Evolutionary conservation across 2,329 filamentous ascomycete genomes (phyloP).

Genomic region (Fusarium staphyleae): DNA sequence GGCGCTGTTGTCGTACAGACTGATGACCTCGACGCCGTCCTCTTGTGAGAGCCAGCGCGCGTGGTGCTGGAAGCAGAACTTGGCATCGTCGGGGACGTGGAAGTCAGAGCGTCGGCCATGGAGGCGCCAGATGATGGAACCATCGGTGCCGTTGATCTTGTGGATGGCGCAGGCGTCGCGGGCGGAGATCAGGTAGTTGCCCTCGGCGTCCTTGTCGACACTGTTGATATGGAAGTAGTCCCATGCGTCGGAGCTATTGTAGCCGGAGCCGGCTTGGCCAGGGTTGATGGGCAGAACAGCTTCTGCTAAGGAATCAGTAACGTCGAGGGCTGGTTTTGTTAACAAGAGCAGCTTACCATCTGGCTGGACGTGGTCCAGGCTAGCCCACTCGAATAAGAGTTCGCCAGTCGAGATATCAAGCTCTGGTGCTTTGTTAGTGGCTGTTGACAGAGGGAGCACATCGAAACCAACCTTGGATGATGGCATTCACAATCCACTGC

Average conservation of each 20-base stretch:
- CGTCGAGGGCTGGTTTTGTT: background rate
- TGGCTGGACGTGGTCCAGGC: conserved; percentile 39
- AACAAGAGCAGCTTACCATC: conserved; percentile 25
- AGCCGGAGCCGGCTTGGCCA: conserved; percentile 48
- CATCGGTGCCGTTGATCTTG: conserved; percentile 56
- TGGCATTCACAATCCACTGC: conserved; percentile 63
- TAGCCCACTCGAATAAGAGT: conserved; percentile 57
- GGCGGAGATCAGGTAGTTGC: conserved; percentile 62
- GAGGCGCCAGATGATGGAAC: conserved; percentile 60
- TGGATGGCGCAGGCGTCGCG: conserved; percentile 57
- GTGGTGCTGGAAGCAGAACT: conserved; percentile 62
- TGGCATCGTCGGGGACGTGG: conserved; percentile 44
- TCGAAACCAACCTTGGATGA: conserved; percentile 56
- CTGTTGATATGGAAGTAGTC: conserved; percentile 68
- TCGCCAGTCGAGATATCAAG: conserved; percentile 58
- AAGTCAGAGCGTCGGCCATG: conserved; percentile 56
- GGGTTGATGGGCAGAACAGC: conserved; percentile 55
- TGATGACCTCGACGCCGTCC: conserved; percentile 55
- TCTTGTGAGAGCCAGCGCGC: conserved; percentile 53
- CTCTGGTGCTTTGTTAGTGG: conserved; percentile 44
- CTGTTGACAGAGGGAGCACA: background rate
- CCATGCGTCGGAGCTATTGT: conserved; percentile 50
- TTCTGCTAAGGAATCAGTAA: conserved; percentile 42
- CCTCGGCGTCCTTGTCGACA: conserved; percentile 56
- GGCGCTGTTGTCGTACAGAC: conserved; percentile 61